phyloP scores from a whole-genome alignment of 2,329 filamentous ascomycete genomes.

The Myriosclerotinia scirpicola region DNA sequence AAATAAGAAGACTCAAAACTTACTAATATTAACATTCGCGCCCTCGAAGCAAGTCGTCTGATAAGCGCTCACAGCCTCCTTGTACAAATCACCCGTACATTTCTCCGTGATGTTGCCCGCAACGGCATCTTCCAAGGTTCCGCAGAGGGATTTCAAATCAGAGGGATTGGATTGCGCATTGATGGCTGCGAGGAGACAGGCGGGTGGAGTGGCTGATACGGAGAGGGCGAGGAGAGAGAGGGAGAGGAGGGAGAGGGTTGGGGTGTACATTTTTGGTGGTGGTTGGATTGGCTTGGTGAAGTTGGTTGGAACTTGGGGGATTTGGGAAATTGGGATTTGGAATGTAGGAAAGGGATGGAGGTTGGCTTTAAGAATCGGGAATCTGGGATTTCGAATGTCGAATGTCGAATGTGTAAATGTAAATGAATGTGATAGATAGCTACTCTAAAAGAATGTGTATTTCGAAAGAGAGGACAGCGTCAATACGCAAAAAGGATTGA shows the following conservation, averaged over 20 bases:
- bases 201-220: conserved; percentile 32
- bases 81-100: conserved; percentile 1
- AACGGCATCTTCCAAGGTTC: conserved; percentile 19
- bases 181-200: conserved; percentile 35
- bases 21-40: conserved; percentile 16
- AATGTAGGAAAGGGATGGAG: not conserved
- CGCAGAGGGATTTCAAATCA: conserved; percentile 25
- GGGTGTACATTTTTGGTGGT: conserved; percentile 30
- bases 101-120: conserved; percentile 26
- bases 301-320: not conserved
- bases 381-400: not conserved
- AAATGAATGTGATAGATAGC: no score
- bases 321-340: not conserved
- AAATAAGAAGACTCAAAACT: not conserved
- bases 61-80: conserved; percentile 22
- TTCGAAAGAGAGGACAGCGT: conserved; percentile 22
- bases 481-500: conserved; percentile 1
- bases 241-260: conserved; percentile 27
- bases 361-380: not conserved
- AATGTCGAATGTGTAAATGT: no score
- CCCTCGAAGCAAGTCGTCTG: conserved; percentile 23
- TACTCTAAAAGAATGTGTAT: not conserved
- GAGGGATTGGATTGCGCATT: conserved; percentile 23
- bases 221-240: conserved; percentile 28
- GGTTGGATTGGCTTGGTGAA: not conserved